phyloP scores from a whole-genome alignment of 2,329 filamentous ascomycete genomes.

The Monosporascus ibericus region DNA sequence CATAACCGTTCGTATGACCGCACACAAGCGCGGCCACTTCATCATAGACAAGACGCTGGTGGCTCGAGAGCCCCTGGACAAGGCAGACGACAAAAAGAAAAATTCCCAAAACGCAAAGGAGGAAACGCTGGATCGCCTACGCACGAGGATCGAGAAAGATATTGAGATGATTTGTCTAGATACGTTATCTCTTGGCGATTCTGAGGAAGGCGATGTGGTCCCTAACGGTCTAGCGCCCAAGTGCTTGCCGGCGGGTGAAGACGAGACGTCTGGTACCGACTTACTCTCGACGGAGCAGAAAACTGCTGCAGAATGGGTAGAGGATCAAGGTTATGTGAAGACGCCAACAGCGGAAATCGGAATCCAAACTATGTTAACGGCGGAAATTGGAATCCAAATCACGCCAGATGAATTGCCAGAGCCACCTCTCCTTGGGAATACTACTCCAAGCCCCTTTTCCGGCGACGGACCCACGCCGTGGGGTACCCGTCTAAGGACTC shows the following conservation, averaged over 20 bases:
- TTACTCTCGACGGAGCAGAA: neutral
- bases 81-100: conserved; percentile 22
- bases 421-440: neutral
- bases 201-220: conserved; percentile 18
- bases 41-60: conserved; percentile 44
- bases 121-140: conserved; percentile 35
- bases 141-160: conserved; percentile 39
- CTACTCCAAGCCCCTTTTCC: neutral
- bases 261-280: neutral
- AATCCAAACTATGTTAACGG: neutral
- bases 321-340: neutral
- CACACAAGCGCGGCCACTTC: conserved; percentile 47
- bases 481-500: neutral
- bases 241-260: neutral
- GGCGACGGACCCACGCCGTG: neutral
- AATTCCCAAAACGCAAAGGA: conserved; percentile 30
- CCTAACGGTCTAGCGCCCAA: neutral
- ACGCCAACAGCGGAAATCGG: neutral
- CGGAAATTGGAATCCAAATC: neutral
- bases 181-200: conserved; percentile 39
- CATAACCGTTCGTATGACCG: conserved; percentile 39
- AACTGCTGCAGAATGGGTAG: neutral
- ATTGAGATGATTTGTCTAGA: conserved; percentile 45
- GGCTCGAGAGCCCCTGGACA: conserved; percentile 29
- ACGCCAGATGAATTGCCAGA: neutral